Evolutionary conservation across 1,284 basidiomycete species (phyloP).

Genomic region (Ceratobasidium sp.): DNA sequence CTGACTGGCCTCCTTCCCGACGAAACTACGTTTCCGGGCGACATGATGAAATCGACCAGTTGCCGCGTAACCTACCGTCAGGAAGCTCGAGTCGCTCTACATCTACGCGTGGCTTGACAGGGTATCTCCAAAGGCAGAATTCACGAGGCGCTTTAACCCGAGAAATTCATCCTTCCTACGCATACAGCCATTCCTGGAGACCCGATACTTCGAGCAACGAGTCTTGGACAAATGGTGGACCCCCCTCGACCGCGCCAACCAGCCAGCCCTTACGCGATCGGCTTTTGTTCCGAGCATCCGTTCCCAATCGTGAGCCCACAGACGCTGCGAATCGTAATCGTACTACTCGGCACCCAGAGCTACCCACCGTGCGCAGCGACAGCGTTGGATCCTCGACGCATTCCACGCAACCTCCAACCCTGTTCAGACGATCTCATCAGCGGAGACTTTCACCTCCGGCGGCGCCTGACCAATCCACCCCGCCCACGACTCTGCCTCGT

Average conservation of each 20-base stretch:
- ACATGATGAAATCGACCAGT: background rate
- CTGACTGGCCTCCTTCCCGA: constrained; percentile 32
- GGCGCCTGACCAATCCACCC: background rate
- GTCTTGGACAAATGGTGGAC: constrained; percentile 27
- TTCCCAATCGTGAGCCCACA: constrained; percentile 5
- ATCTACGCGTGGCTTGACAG: constrained; percentile 3
- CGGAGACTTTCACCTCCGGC: constrained; percentile 19
- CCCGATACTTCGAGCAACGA: constrained; percentile 8
- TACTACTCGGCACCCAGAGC: constrained; percentile 24
- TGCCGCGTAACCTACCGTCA: background rate
- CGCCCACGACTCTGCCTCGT: background rate
- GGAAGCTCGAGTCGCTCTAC: constrained; percentile 1
- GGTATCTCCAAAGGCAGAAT: constrained; percentile 22
- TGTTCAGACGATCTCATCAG: constrained; percentile 22
- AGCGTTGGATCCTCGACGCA: constrained; percentile 8
- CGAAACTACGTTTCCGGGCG: background rate
- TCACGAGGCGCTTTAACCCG: background rate
- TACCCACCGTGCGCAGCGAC: background rate
- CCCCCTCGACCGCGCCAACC: constrained; percentile 7
- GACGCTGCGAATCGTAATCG: constrained; percentile 3
- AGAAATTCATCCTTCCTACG: constrained; percentile 2
- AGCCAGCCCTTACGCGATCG: constrained; percentile 32
- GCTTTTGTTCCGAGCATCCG: constrained; percentile 37
- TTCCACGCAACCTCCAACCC: constrained; percentile 14
- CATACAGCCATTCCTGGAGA: constrained; percentile 25